These are phyloP conservation scores for Ophiosphaerella korrae DNA, from an alignment of 2,329 filamentous ascomycete species.

Conservation along the genomic window DNA sequence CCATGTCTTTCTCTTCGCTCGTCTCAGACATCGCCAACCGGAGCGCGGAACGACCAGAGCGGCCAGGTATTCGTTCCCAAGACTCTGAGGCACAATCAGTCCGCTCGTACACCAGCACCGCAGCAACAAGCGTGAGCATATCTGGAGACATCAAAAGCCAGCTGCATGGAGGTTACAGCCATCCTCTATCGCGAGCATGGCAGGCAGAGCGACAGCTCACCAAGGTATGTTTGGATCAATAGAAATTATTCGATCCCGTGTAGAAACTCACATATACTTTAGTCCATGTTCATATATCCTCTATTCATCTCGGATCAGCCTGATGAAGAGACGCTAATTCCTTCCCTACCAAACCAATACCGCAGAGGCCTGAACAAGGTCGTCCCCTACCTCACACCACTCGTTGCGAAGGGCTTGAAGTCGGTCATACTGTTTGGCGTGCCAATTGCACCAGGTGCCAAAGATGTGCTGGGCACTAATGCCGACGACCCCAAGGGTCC, in stretches of 20 bases:
- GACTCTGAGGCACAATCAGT: slow-evolving; percentile 54
- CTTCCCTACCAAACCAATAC: slow-evolving; percentile 87
- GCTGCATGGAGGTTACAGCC: slow-evolving; percentile 58
- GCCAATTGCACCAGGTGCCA: slow-evolving; percentile 76
- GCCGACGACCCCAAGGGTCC: slow-evolving; percentile 93
- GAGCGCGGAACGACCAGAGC: slow-evolving; percentile 44
- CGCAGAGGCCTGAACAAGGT: slow-evolving; percentile 87
- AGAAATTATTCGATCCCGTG: neutral
- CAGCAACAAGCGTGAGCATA: slow-evolving; percentile 59
- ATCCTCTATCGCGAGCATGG: slow-evolving; percentile 58
- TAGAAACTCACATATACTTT: slow-evolving; percentile 24
- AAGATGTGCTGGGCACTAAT: slow-evolving; percentile 88
- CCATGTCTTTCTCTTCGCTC: slow-evolving; percentile 59
- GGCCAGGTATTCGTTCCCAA: slow-evolving; percentile 52
- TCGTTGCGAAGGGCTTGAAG: slow-evolving; percentile 86
- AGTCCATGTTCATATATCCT: slow-evolving; percentile 99
- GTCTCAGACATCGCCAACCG: slow-evolving; percentile 58
- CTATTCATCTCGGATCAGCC: slow-evolving; percentile 94
- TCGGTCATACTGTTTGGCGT: slow-evolving; percentile 97
- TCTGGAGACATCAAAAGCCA: slow-evolving; percentile 58
- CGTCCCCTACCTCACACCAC: slow-evolving; percentile 80
- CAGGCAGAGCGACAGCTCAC: slow-evolving; percentile 60
- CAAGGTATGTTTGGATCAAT: slow-evolving; percentile 44
- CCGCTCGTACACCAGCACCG: slow-evolving; percentile 57
- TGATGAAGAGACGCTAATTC: slow-evolving; percentile 87